Evolutionary conservation across 805 yeast species (phyloP).

Genomic region (Kazachstania africana): DNA sequence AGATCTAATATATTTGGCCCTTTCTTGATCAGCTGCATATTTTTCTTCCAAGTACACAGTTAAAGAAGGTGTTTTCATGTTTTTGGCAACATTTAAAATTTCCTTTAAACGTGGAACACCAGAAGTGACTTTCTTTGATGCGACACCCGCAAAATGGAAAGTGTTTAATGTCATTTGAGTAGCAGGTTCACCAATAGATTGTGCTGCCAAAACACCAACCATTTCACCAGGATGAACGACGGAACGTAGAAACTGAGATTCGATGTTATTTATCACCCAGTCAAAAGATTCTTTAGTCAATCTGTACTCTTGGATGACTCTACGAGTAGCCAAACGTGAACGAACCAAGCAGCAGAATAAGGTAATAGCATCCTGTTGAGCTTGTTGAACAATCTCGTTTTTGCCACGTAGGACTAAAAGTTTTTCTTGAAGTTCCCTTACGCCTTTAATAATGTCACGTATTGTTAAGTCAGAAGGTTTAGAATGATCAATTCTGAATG

Average conservation of each 20-base stretch:
- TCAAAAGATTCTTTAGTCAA: conserved; percentile 78
- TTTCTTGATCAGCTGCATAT: conserved; percentile 78
- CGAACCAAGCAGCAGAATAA: conserved; percentile 86
- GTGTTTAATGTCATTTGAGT: conserved; percentile 96
- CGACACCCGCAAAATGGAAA: conserved; percentile 97
- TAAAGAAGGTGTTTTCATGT: conserved; percentile 97
- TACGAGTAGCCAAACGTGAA: conserved; percentile 81
- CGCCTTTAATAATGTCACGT: conserved; percentile 65
- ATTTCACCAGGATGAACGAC: conserved; percentile 95
- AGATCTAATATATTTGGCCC: conserved; percentile 89
- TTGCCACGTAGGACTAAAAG: conserved; percentile 76
- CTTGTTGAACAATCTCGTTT: conserved; percentile 60
- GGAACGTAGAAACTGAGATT: conserved; percentile 83
- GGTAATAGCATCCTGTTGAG: conserved; percentile 84
- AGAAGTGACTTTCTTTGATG: conserved; percentile 88
- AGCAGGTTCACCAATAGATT: conserved; percentile 96
- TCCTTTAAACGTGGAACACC: conserved; percentile 98
- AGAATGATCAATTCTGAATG: conserved; percentile 84
- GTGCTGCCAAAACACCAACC: conserved; percentile 97
- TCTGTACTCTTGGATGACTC: conserved; percentile 85
- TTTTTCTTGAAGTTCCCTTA: conserved; percentile 53
- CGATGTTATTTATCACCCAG: conserved; percentile 93
- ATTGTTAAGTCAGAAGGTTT: conserved; percentile 85
- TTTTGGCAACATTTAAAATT: conserved; percentile 95
- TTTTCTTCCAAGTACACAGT: conserved; percentile 83